Conservation (phyloP, 202 grass and related monocot genomes). For the Brachypodium distachyon region DNA sequence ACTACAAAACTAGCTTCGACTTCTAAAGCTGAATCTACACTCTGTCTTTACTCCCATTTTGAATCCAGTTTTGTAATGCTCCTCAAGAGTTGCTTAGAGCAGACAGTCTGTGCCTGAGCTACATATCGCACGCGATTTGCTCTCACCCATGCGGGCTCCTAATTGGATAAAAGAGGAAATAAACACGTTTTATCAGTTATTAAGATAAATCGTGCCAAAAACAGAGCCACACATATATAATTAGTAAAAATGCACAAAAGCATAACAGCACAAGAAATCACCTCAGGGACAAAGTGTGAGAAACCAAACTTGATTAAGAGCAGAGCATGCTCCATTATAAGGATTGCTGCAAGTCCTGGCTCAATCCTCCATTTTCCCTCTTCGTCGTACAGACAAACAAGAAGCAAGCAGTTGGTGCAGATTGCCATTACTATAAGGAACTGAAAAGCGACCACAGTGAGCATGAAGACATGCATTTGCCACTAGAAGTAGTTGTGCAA, state of each 20-base stretch:
- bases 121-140: slow-evolving; percentile 68
- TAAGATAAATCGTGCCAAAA: background rate
- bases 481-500: background rate
- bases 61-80: slow-evolving; percentile 55
- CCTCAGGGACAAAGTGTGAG: slow-evolving; percentile 98
- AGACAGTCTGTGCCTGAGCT: slow-evolving; percentile 73
- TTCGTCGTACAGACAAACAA: slow-evolving; percentile 83
- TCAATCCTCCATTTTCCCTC: slow-evolving; percentile 96
- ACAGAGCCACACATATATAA: background rate
- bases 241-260: background rate
- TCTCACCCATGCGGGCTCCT: slow-evolving; percentile 97
- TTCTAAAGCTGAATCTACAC: background rate
- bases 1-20: slow-evolving; percentile 40
- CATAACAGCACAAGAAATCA: slow-evolving; percentile 22
- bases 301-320: slow-evolving; percentile 97
- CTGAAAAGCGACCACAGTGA: slow-evolving; percentile 38
- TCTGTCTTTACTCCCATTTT: slow-evolving; percentile 46
- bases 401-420: slow-evolving; percentile 94
- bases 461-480: background rate
- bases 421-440: slow-evolving; percentile 95
- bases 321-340: slow-evolving; percentile 88
- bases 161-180: slow-evolving; percentile 2
- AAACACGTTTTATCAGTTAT: slow-evolving; percentile 29
- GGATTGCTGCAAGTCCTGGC: slow-evolving; percentile 82
- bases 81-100: slow-evolving; percentile 73